These are phyloP conservation scores for Heterococcus sp. DNA, from an alignment of 108 stramenopile species.

Conservation along the genomic window DNA sequence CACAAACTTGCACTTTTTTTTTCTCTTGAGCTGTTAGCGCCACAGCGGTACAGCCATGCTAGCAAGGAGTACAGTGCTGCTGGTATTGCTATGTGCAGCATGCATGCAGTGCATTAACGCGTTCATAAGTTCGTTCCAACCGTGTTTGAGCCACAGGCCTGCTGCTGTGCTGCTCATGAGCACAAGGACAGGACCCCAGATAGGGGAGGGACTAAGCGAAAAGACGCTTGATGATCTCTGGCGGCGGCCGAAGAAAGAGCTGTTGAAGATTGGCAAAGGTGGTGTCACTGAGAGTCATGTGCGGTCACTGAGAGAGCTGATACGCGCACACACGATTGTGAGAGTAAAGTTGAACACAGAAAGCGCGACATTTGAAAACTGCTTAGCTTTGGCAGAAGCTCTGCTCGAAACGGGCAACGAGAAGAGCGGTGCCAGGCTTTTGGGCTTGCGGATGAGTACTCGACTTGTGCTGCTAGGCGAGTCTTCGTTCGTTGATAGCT, in stretches of 20 bases:
- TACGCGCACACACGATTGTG: constrained; percentile 23
- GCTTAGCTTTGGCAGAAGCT: neutral
- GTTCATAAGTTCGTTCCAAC: too few relatives aligned
- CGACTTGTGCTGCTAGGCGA: neutral
- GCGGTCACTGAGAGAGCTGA: constrained; percentile 24
- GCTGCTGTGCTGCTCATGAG: too few relatives aligned
- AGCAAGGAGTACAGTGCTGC: too few relatives aligned
- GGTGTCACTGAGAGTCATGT: constrained; percentile 37
- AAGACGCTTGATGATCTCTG: constrained; percentile 17
- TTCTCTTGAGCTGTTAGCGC: too few relatives aligned
- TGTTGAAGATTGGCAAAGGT: constrained; percentile 30
- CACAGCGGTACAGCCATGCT: too few relatives aligned
- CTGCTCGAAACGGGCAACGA: neutral
- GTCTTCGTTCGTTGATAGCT: neutral
- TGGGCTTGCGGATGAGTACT: neutral
- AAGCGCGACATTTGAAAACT: neutral
- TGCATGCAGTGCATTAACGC: too few relatives aligned
- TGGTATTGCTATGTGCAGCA: too few relatives aligned
- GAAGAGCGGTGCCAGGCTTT: neutral
- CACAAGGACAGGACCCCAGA: too few relatives aligned
- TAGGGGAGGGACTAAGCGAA: neutral
- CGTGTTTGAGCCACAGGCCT: too few relatives aligned
- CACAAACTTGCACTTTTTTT: too few relatives aligned
- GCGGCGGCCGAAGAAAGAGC: constrained; percentile 28
- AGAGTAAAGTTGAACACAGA: constrained; percentile 26